A percentile compares a stretch with the other conserved stretches of the same genome.
These are phyloP conservation scores for Heterotrichella gracilis DNA, from an alignment of 352 stramenopile genomes.

Conservation along the genomic window DNA sequence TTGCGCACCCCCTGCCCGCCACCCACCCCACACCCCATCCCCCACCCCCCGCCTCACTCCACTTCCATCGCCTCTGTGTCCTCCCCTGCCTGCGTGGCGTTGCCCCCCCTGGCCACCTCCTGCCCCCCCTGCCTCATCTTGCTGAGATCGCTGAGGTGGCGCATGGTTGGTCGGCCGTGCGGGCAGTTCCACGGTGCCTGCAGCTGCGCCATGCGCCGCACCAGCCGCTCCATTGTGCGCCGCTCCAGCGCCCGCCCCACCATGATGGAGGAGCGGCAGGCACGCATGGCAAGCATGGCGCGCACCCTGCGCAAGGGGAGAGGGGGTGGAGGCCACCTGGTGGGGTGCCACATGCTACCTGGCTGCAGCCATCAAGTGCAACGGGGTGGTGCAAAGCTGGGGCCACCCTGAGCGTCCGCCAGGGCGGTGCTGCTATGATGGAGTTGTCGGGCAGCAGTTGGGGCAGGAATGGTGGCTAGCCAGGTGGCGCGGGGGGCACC, in stretches of 20 bases:
- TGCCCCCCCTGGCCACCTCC: no score
- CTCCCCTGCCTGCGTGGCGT: no score
- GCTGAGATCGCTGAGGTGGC: constrained; percentile 27
- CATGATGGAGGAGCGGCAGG: constrained; percentile 72
- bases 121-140: no score
- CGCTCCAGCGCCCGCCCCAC: constrained; percentile 59
- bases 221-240: constrained; percentile 56
- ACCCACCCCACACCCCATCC: no score
- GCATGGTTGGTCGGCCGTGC: constrained; percentile 40
- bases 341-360: constrained; percentile 8
- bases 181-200: constrained; percentile 79
- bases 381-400: no score
- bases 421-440: neutral
- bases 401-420: no score
- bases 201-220: constrained; percentile 45
- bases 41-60: no score
- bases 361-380: constrained; percentile 11
- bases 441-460: neutral
- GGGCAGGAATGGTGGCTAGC: no score
- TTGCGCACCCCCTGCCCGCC: no score
- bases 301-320: constrained; percentile 70
- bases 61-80: no score
- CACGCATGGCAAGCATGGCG: constrained; percentile 68
- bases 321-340: constrained; percentile 14
- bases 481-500: no score